Evolutionary conservation across 116 monocot genomes (phyloP), one percentile per base, ranked within the genome.

Genomic region (Dioscorea cayenensis): DNA sequence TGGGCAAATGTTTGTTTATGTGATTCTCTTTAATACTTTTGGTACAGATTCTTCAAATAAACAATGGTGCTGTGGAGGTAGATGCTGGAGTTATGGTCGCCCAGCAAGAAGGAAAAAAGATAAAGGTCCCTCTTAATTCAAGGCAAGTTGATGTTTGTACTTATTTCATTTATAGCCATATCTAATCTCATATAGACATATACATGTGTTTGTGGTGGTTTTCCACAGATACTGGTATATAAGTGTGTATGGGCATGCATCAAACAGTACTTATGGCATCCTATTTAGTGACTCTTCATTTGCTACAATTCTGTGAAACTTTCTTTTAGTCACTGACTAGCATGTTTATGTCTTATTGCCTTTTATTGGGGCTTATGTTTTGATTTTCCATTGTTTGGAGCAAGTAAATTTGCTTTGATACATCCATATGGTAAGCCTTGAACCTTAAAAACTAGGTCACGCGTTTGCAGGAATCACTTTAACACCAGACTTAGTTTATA

Each of bases 81-180:
- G 99, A 99, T 87, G 79, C 87, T 22, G 83, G 80, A 73, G 49
- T 99, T 35, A 89, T 99, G 87, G 85, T 94, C 77, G 65, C 72
- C 28, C 91, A 83, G 64, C 94, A 99, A 87, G 94, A 94, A 77
- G 85, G 84, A 4, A 99, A 87, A 82, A 99, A 94, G 76, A 79
- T 89, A 37, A 99, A 94, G 74, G 73, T 99, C 71, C 94, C 99
- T 52, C 84, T 99, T 22, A 99, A 94, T 89, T 94, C 99, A 72
- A 99, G 94, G 99, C 89, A 77, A 32, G 6, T 68, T 25, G 55
- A 18, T 55, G 5, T 55, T 55, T 11, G 17, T 55, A n/a, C 14
- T 2, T 55, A n/a, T 5, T n/a, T 55, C 17, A 55, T 55, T 55
- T n/a, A 12, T 43, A 43, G 32, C 2, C 43, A 43, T 43, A 43